Evolutionary conservation across 2,329 filamentous ascomycete species (phyloP).

Genomic region (Penicillium capsulatum): DNA sequence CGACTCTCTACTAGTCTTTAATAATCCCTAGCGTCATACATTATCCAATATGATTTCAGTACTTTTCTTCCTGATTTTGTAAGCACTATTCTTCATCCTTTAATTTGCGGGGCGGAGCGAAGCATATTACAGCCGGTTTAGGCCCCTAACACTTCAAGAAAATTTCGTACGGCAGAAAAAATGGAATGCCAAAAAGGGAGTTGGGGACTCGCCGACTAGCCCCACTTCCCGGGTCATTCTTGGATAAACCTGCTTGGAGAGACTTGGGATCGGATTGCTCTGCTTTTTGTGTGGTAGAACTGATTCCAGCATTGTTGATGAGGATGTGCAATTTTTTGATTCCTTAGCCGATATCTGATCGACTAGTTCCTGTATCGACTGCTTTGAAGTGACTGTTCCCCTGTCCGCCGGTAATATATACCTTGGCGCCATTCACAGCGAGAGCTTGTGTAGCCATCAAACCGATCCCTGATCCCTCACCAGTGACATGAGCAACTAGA

Average conservation of each 20-base stretch:
- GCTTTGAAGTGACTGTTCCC: conserved; percentile 55
- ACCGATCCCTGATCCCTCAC: conserved; percentile 60
- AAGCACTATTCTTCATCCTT: too few relatives aligned
- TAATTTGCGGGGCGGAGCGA: too few relatives aligned
- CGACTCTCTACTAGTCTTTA: too few relatives aligned
- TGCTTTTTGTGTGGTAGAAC: neutral
- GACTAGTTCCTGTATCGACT: conserved; percentile 55
- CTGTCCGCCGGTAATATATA: conserved; percentile 57
- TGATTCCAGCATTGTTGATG: neutral
- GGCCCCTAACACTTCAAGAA: too few relatives aligned
- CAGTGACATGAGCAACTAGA: conserved; percentile 53
- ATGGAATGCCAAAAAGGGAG: too few relatives aligned
- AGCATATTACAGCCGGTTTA: too few relatives aligned
- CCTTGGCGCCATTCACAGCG: conserved; percentile 58
- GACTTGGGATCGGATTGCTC: neutral
- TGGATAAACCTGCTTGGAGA: neutral
- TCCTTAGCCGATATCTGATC: conserved; percentile 47
- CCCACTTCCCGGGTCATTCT: too few relatives aligned
- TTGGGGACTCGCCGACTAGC: too few relatives aligned
- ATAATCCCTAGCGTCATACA: too few relatives aligned
- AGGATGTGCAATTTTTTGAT: neutral
- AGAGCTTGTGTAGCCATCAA: conserved; percentile 60
- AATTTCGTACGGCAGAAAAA: too few relatives aligned
- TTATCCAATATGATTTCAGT: too few relatives aligned
- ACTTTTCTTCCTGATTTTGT: too few relatives aligned